phyloP scores from a whole-genome alignment of 371 early-diverging fungal species.

The Saksenaea oblongispora region DNA sequence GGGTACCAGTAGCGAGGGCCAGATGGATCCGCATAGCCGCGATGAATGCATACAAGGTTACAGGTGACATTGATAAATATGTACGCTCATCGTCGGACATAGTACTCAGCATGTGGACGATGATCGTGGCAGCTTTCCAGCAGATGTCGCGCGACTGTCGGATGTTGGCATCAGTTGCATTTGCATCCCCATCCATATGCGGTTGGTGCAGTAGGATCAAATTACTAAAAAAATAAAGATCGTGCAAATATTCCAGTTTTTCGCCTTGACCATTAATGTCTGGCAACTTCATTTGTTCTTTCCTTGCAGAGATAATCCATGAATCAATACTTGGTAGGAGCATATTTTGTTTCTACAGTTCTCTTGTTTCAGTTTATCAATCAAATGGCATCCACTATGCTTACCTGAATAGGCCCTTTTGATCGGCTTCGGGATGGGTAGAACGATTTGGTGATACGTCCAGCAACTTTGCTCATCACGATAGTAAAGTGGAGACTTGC shows the following conservation, averaged over 20 bases:
- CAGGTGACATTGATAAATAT: constrained; percentile 41
- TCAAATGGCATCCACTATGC: not conserved
- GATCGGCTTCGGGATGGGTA: constrained; percentile 4
- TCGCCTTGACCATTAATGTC: not conserved
- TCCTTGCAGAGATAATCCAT: not conserved
- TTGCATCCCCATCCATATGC: constrained; percentile 35
- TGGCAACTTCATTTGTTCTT: not conserved
- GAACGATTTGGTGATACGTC: constrained; percentile 14
- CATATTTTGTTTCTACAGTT: not conserved
- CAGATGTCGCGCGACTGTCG: constrained; percentile 41
- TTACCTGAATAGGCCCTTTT: constrained; percentile 6
- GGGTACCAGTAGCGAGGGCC: not conserved
- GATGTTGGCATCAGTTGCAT: not conserved
- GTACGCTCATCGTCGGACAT: constrained; percentile 22
- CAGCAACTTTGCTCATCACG: constrained; percentile 13
- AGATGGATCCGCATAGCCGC: constrained; percentile 43
- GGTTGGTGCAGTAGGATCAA: constrained; percentile 47
- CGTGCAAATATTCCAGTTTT: constrained; percentile 9
- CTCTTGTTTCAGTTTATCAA: not conserved
- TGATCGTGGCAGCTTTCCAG: constrained; percentile 35
- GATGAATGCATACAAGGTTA: constrained; percentile 36
- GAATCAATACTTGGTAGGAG: not conserved
- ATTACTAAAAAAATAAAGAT: constrained; percentile 8
- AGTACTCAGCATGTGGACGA: constrained; percentile 27
- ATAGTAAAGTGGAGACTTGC: constrained; percentile 1